Percentiles rank a stretch among this genome's conserved stretches.
These are phyloP conservation scores for Euphrasia confusa DNA, from an alignment of 257 asterid genomes.

Conservation along the genomic window DNA sequence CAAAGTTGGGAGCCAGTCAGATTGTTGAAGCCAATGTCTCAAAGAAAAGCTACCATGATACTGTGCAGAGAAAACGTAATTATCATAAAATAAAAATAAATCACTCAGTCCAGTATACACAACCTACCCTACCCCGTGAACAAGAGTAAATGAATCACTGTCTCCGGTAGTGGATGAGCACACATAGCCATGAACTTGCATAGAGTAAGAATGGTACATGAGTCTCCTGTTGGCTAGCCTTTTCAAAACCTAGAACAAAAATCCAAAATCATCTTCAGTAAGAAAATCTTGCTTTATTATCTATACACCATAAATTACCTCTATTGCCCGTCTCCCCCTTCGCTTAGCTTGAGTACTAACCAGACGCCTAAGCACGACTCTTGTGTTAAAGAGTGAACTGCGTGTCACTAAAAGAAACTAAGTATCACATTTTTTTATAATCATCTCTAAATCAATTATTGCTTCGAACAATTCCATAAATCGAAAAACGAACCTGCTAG, in stretches of 20 bases:
- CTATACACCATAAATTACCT: slow-evolving; percentile 40
- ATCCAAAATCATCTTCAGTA: slow-evolving; percentile 2
- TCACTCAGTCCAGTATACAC: slow-evolving; percentile 2
- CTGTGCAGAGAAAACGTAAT: slow-evolving; percentile 36
- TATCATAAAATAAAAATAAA: slow-evolving; percentile 15
- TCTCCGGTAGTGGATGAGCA: slow-evolving; percentile 59
- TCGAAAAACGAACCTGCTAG: slow-evolving; percentile 50
- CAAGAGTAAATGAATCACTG: slow-evolving; percentile 62
- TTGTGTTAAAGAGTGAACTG: slow-evolving; percentile 69
- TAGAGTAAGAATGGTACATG: slow-evolving; percentile 81
- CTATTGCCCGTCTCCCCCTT: slow-evolving; percentile 85
- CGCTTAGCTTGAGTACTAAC: slow-evolving; percentile 75
- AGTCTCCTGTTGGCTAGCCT: slow-evolving; percentile 61
- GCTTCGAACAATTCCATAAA: slow-evolving; percentile 9
- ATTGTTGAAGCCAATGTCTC: slow-evolving; percentile 95
- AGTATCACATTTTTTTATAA: slow-evolving; percentile 16
- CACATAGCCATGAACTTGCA: slow-evolving; percentile 94
- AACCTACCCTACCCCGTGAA: slow-evolving; percentile 71
- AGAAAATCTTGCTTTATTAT: not conserved
- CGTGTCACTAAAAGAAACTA: slow-evolving; percentile 34
- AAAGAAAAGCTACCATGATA: slow-evolving; percentile 87
- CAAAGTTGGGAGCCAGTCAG: slow-evolving; percentile 94
- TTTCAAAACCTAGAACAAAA: slow-evolving; percentile 61
- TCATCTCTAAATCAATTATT: not conserved
- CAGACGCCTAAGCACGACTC: slow-evolving; percentile 76